These are phyloP conservation scores for Musa beccarii DNA, from an alignment of 176 grass and related monocot species.

Conservation along the genomic window DNA sequence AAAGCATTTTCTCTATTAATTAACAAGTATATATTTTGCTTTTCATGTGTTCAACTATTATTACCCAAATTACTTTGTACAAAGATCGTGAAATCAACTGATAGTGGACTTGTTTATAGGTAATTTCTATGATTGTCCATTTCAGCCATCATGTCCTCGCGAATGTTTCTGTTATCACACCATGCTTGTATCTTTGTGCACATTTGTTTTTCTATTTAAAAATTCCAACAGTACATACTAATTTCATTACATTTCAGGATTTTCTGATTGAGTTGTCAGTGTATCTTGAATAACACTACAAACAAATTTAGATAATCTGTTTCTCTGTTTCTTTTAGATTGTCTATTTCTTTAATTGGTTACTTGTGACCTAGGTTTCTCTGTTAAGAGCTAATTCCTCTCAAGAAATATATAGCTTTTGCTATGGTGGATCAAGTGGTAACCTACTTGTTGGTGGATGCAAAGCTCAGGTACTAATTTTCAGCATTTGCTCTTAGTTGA, in stretches of 20 bases:
- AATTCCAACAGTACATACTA: not conserved
- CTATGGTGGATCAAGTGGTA: slow-evolving; percentile 73
- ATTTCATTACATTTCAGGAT: not conserved
- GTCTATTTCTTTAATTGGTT: not conserved
- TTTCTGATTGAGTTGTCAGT: not conserved
- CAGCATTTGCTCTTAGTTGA: not conserved
- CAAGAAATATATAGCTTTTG: slow-evolving; percentile 86
- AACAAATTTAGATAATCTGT: not conserved
- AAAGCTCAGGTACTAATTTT: slow-evolving; percentile 49
- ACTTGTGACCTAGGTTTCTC: slow-evolving; percentile 43
- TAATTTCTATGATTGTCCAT: not conserved
- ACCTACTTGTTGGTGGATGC: slow-evolving; percentile 68
- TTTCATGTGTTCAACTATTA: too few relatives aligned
- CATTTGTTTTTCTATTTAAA: not conserved
- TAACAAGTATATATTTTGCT: too few relatives aligned
- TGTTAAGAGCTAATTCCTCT: slow-evolving; percentile 46
- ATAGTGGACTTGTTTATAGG: too few relatives aligned
- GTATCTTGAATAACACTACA: not conserved
- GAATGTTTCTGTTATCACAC: not conserved
- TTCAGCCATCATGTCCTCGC: not conserved
- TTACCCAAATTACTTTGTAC: too few relatives aligned
- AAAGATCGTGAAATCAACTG: too few relatives aligned
- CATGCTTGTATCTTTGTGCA: not conserved
- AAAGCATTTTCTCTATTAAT: too few relatives aligned
- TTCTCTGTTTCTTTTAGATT: not conserved